phyloP scores from a whole-genome alignment of 2,329 filamentous ascomycete genomes.

The Shiraia bambusicola region DNA sequence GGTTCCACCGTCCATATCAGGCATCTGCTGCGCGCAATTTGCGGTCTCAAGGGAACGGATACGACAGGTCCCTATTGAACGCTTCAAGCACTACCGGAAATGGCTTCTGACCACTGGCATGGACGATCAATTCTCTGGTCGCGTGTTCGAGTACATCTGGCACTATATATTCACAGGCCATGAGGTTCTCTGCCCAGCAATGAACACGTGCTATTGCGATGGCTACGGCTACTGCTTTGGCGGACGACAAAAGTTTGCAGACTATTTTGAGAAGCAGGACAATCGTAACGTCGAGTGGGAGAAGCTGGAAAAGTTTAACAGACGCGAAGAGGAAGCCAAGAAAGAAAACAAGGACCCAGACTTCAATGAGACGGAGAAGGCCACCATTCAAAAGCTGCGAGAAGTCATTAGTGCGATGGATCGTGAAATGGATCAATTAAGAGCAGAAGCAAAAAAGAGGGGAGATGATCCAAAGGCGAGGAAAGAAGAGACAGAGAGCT shows the following conservation, averaged over 20 bases:
- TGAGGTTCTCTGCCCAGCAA: slow-evolving; percentile 43
- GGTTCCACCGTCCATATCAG: slow-evolving; percentile 38
- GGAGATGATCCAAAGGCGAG: slow-evolving; percentile 36
- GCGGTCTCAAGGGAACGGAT: slow-evolving; percentile 53
- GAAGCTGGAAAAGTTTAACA: slow-evolving; percentile 45
- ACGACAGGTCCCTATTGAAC: slow-evolving; percentile 51
- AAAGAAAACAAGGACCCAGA: slow-evolving; percentile 27
- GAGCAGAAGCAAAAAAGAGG: slow-evolving; percentile 36
- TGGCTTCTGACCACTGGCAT: slow-evolving; percentile 50
- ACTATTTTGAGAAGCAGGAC: slow-evolving; percentile 52
- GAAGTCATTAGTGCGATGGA: slow-evolving; percentile 27
- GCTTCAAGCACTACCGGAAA: slow-evolving; percentile 56
- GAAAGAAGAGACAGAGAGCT: slow-evolving; percentile 38
- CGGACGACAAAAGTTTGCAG: slow-evolving; percentile 50
- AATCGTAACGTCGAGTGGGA: slow-evolving; percentile 45
- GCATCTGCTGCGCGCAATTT: slow-evolving; percentile 60
- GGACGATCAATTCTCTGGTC: slow-evolving; percentile 42
- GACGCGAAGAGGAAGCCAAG: slow-evolving; percentile 40
- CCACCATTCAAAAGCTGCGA: slow-evolving; percentile 23
- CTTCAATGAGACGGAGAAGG: slow-evolving; percentile 23
- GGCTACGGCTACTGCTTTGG: slow-evolving; percentile 66
- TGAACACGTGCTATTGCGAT: slow-evolving; percentile 59
- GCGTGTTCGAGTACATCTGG: slow-evolving; percentile 46
- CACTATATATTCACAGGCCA: slow-evolving; percentile 46
- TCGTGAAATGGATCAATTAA: slow-evolving; percentile 26